Evolutionary conservation across 257 asterid species (phyloP), one percentile per base, ranked within the genome.

Genomic region (Cinchona pubescens): DNA sequence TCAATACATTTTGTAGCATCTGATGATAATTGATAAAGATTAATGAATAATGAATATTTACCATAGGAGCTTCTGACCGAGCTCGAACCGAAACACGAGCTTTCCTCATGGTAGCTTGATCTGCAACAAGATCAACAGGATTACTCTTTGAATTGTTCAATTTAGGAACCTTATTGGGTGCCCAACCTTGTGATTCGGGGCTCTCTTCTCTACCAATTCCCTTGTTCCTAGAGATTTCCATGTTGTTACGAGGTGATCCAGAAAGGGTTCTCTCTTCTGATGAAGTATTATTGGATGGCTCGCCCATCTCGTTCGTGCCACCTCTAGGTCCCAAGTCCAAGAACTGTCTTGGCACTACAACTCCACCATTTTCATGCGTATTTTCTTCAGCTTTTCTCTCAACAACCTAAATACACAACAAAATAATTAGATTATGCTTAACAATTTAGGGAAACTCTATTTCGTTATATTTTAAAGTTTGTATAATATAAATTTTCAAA

Each of bases 21-120:
- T 2, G 7, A 25, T 10, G 32, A 18, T 23, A 6, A 38, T n/a
- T 0, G 23, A 0, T 5, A 71, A 37, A 38, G 37, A 56, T 69
- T 69, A 27, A 11, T 7, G 42, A 5, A 8, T 11, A 27, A 67
- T n/a, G 15, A 56, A 0, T 18, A n/a, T n/a, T n/a, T 73, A 84
- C 87, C 87, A 84, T 79, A 18, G 85, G 86, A 87, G 98, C 97
- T 88, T 96, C 98, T 0, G 99, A 96, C 62, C 99, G 92, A 10
- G 97, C 98, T 34, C 99, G 96, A 32, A 96, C 97, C 0, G 99
- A 96, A 64, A 96, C 99, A n/a, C 99, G 98, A 2, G 96, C 95
- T 77, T 93, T 96, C 77, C 94, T 84, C 96, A 91, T 96, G 81
- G 96, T 90, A 13, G 98, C 93, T 53, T 89, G 96, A 0, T 85